A percentile compares a stretch with the other conserved stretches of the same genome.
These are phyloP conservation scores for Fusarium buxicola DNA, from an alignment of 2,329 filamentous ascomycete genomes.

Conservation along the genomic window DNA sequence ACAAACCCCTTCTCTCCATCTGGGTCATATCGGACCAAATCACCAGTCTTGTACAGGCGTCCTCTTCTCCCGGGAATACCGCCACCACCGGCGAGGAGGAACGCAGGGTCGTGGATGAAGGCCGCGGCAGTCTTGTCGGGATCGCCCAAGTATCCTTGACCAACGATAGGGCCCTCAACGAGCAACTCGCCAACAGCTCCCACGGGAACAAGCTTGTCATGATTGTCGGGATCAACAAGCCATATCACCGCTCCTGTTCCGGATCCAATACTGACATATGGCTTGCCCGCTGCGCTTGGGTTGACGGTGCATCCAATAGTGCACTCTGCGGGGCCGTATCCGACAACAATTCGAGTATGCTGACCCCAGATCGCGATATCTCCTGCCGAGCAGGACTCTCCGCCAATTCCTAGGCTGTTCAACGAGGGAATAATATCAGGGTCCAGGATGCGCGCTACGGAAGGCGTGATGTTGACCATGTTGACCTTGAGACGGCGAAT, in stretches of 20 bases:
- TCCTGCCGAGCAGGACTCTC: slow-evolving; percentile 64
- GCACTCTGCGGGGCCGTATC: slow-evolving; percentile 66
- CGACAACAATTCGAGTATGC: slow-evolving; percentile 60
- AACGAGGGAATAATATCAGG: slow-evolving; percentile 58
- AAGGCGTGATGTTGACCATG: slow-evolving; percentile 63
- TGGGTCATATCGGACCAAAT: slow-evolving; percentile 65
- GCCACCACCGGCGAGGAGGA: slow-evolving; percentile 58
- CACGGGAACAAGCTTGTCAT: slow-evolving; percentile 59
- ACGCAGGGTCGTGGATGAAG: slow-evolving; percentile 68
- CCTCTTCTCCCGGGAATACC: slow-evolving; percentile 53
- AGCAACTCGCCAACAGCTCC: slow-evolving; percentile 65
- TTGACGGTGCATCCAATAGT: slow-evolving; percentile 65
- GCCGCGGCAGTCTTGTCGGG: slow-evolving; percentile 66
- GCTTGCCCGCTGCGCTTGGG: slow-evolving; percentile 51
- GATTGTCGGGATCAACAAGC: slow-evolving; percentile 62
- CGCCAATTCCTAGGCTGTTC: slow-evolving; percentile 61
- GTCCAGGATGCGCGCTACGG: slow-evolving; percentile 60
- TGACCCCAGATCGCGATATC: slow-evolving; percentile 62
- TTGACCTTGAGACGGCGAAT: slow-evolving; percentile 59
- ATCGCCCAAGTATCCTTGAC: slow-evolving; percentile 70
- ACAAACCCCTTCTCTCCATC: slow-evolving; percentile 66
- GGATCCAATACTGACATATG: slow-evolving; percentile 58
- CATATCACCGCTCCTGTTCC: slow-evolving; percentile 62
- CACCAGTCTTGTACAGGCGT: slow-evolving; percentile 69
- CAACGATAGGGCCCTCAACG: slow-evolving; percentile 70